Percentiles rank a stretch among this genome's conserved stretches.
Evolutionary conservation across 257 asterid species (phyloP).

Genomic region (Nicotiana otophora): DNA sequence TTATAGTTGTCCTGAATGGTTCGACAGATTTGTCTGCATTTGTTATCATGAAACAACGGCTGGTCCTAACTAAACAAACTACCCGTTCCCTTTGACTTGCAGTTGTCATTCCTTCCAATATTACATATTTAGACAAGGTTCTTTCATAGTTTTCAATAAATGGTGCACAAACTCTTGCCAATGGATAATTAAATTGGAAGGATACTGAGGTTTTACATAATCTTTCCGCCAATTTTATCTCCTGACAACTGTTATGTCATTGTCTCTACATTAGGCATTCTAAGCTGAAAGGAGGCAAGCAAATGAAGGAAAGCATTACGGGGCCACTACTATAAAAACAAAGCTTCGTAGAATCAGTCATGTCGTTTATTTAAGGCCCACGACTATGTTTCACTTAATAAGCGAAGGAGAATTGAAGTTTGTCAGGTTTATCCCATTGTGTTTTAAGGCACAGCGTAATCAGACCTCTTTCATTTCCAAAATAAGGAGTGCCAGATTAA

Average conservation of each 20-base stretch:
- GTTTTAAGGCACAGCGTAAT: not conserved
- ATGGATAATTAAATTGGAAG: not conserved
- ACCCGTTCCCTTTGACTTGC: conserved; percentile 15
- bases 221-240: not conserved
- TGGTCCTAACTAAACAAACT: conserved; percentile 13
- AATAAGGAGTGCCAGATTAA: not conserved
- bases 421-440: not conserved
- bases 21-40: conserved; percentile 16
- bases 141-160: not conserved
- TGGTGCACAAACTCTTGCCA: not conserved
- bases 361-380: not conserved
- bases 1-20: conserved; percentile 9
- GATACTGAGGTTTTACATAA: not conserved
- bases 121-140: not conserved
- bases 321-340: not conserved
- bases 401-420: not conserved
- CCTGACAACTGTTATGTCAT: not conserved
- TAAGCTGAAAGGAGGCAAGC: not conserved
- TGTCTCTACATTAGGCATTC: not conserved
- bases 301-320: not conserved
- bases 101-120: conserved; percentile 10
- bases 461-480: not conserved
- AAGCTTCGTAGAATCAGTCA: not conserved
- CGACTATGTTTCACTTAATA: not conserved
- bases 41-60: conserved; percentile 9